Percentiles rank a stretch among this genome's conserved stretches.
phyloP scores from a whole-genome alignment of 345 rosid genomes.

The Microthlaspi erraticum region DNA sequence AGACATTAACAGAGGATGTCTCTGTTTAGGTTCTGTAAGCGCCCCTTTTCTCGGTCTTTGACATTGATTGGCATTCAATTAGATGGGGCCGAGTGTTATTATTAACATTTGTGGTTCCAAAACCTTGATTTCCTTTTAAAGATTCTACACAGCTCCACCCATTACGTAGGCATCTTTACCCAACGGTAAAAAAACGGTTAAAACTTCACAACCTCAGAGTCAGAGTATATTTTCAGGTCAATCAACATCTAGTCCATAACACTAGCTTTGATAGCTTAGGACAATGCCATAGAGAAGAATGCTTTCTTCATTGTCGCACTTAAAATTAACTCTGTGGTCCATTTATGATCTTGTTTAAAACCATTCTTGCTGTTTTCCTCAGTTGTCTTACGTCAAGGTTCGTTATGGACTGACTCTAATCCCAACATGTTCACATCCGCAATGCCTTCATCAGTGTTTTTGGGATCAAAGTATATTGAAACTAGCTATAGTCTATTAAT shows the following conservation, averaged over 20 bases:
- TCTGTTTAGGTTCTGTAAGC: slow-evolving; percentile 37
- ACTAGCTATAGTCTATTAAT: too few relatives aligned
- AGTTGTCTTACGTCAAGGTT: background rate
- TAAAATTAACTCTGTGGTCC: background rate
- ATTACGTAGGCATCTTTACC: slow-evolving; percentile 21
- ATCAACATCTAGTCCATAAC: slow-evolving; percentile 34
- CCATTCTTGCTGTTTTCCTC: background rate
- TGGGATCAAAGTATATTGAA: background rate
- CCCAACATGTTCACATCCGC: background rate
- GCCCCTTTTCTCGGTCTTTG: slow-evolving; percentile 36
- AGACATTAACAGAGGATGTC: slow-evolving; percentile 42
- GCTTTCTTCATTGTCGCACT: slow-evolving; percentile 8
- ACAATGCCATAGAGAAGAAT: slow-evolving; percentile 20
- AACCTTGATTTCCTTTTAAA: slow-evolving; percentile 42
- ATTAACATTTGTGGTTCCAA: slow-evolving; percentile 43
- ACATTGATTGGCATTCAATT: slow-evolving; percentile 45
- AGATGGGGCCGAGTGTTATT: slow-evolving; percentile 38
- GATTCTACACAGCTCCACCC: slow-evolving; percentile 27
- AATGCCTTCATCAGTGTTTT: background rate
- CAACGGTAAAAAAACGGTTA: slow-evolving; percentile 27
- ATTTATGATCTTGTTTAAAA: background rate
- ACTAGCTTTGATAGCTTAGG: slow-evolving; percentile 30
- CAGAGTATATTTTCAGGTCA: slow-evolving; percentile 30
- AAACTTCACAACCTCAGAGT: slow-evolving; percentile 8
- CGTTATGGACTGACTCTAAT: slow-evolving; percentile 7